Percentiles rank a stretch among this genome's conserved stretches.
These are phyloP conservation scores for Wallemia hederae DNA, from an alignment of 1,284 basidiomycete genomes.

Conservation along the genomic window DNA sequence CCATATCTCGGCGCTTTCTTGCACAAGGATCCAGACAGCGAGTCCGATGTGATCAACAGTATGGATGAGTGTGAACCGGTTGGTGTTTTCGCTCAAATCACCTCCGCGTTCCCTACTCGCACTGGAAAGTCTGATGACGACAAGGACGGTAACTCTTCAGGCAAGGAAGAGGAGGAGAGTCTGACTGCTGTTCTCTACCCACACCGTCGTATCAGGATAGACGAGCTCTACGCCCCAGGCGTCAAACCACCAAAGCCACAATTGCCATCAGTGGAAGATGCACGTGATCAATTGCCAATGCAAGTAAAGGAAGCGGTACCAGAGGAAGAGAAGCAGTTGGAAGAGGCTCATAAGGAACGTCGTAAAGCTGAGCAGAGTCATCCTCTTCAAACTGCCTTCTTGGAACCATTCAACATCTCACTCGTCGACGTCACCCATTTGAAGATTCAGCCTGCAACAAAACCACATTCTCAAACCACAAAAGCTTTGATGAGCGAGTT, in stretches of 20 bases:
- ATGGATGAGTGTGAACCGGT: constrained; percentile 68
- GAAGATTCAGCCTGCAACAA: constrained; percentile 57
- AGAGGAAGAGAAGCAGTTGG: constrained; percentile 2
- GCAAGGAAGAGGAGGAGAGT: constrained; percentile 37
- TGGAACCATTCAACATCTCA: constrained; percentile 66
- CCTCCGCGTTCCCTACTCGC: constrained; percentile 56
- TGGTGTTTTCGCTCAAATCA: constrained; percentile 93
- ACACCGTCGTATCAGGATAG: constrained; percentile 70
- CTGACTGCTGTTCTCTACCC: constrained; percentile 87
- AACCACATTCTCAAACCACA: constrained; percentile 57
- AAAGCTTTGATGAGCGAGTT: constrained; percentile 91
- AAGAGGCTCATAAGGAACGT: constrained; percentile 1
- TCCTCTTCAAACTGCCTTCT: constrained; percentile 60
- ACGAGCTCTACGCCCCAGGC: constrained; percentile 29
- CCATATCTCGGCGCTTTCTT: constrained; percentile 94
- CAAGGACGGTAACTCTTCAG: constrained; percentile 27
- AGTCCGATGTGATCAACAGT: constrained; percentile 75
- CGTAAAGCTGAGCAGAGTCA: constrained; percentile 11
- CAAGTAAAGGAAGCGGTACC: constrained; percentile 2
- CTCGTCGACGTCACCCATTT: constrained; percentile 75
- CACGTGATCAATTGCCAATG: neutral
- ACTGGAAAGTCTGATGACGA: constrained; percentile 12
- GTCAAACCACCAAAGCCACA: constrained; percentile 2
- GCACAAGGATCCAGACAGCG: constrained; percentile 75
- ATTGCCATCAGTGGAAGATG: neutral